Conservation (phyloP, 2,329 filamentous ascomycete genomes). For the Intubia oerlemansii region DNA sequence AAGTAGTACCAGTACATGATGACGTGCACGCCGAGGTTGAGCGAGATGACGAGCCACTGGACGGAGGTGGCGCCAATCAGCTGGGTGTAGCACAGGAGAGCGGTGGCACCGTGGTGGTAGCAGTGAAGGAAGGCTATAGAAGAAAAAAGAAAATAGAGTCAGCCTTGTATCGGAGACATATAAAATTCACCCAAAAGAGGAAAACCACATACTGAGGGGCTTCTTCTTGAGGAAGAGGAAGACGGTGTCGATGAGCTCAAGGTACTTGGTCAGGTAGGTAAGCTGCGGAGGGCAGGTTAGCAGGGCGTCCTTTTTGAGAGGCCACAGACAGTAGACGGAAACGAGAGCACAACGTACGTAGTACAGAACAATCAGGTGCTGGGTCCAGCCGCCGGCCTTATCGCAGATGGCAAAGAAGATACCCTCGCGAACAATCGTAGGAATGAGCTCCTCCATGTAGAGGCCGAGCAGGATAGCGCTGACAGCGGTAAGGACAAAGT, state of each 20-base stretch:
- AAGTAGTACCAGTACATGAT: conserved; percentile 99
- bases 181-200: too few relatives aligned
- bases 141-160: neutral
- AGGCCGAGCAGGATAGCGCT: conserved; percentile 61
- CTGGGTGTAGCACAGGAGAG: conserved; percentile 94
- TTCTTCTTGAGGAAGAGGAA: conserved; percentile 99
- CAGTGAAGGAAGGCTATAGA: conserved; percentile 75
- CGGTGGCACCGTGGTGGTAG: conserved; percentile 95
- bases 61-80: conserved; percentile 82
- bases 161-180: too few relatives aligned
- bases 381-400: conserved; percentile 71
- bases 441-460: conserved; percentile 79
- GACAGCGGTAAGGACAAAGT: conserved; percentile 78
- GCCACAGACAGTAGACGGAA: neutral
- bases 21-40: conserved; percentile 88
- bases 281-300: conserved; percentile 36
- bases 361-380: conserved; percentile 82
- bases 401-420: conserved; percentile 82
- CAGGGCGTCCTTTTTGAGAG: too few relatives aligned
- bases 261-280: conserved; percentile 96
- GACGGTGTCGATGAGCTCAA: conserved; percentile 85
- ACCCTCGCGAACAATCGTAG: conserved; percentile 59
- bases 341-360: conserved; percentile 49
- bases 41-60: conserved; percentile 81
- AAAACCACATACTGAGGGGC: conserved; percentile 66